Conservation (phyloP, 164 flowering plant species). For the Protea cynaroides region DNA sequence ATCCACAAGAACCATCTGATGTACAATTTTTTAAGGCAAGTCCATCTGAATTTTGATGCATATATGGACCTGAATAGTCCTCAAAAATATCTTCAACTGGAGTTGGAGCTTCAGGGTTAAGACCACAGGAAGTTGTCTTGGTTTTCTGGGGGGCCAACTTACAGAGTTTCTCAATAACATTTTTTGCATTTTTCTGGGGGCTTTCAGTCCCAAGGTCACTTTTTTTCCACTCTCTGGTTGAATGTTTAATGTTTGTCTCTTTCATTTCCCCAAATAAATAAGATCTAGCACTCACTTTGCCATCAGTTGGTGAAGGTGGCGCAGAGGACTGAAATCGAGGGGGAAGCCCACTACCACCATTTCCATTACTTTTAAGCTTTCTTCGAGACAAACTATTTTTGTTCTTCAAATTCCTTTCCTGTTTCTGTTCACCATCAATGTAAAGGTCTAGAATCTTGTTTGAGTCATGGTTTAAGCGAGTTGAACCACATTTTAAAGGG, state of each 20-base stretch:
- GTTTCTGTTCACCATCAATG: slow-evolving; percentile 87
- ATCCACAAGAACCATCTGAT: slow-evolving; percentile 23
- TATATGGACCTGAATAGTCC: slow-evolving; percentile 28
- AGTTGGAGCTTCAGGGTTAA: slow-evolving; percentile 43
- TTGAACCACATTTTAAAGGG: slow-evolving; percentile 21
- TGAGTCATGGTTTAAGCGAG: slow-evolving; percentile 39
- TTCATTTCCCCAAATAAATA: slow-evolving; percentile 56
- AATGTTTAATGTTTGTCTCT: slow-evolving; percentile 24
- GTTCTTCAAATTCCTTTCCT: slow-evolving; percentile 31
- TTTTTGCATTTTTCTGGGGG: slow-evolving; percentile 65
- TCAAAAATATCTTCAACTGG: slow-evolving; percentile 69
- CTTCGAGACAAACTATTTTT: slow-evolving; percentile 27
- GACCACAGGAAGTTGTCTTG: slow-evolving; percentile 31
- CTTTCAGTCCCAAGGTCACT: slow-evolving; percentile 48
- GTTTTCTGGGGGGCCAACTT: slow-evolving; percentile 28
- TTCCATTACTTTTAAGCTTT: slow-evolving; percentile 22
- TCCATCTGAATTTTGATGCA: slow-evolving; percentile 25
- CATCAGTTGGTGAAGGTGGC: slow-evolving; percentile 48
- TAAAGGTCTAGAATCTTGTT: slow-evolving; percentile 70
- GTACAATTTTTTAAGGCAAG: slow-evolving; percentile 12
- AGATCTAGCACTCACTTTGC: slow-evolving; percentile 40
- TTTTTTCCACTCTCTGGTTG: slow-evolving; percentile 44
- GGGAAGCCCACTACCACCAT: slow-evolving; percentile 41
- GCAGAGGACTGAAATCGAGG: slow-evolving; percentile 53
- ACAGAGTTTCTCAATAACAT: slow-evolving; percentile 77